Evolutionary conservation across 257 asterid species (phyloP).

Genomic region (Solanum sejunctum): DNA sequence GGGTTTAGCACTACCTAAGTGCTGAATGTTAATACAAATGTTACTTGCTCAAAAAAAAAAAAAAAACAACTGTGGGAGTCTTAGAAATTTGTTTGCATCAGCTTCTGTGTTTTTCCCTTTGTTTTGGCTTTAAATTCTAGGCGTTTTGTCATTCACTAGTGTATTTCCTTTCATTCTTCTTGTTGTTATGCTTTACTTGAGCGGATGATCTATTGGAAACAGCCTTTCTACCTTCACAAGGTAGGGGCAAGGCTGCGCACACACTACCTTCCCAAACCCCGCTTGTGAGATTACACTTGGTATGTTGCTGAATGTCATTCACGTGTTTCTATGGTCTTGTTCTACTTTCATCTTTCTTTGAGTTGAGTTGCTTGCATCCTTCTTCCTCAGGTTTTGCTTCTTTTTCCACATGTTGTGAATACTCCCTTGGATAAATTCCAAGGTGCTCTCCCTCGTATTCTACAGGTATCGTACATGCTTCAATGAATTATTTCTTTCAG

Average conservation of each 20-base stretch:
- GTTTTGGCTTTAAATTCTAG: not conserved
- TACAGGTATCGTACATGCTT: constrained; percentile 52
- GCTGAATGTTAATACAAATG: too few species aligned
- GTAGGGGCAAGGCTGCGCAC: not conserved
- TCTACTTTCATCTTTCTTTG: not conserved
- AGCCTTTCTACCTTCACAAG: not conserved
- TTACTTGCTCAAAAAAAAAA: too few species aligned
- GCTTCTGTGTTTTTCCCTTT: not conserved
- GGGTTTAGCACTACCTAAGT: too few species aligned
- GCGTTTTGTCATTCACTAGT: not conserved
- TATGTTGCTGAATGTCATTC: not conserved
- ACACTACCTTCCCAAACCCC: not conserved
- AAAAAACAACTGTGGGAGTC: too few species aligned
- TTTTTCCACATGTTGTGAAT: constrained; percentile 72
- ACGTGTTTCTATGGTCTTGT: not conserved
- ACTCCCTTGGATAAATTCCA: constrained; percentile 75
- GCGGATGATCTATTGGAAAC: not conserved
- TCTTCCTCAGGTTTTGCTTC: constrained; percentile 54
- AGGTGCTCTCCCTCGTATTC: constrained; percentile 58
- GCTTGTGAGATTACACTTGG: not conserved
- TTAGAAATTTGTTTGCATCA: not conserved
- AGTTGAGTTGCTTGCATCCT: constrained; percentile 3
- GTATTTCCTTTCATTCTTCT: not conserved
- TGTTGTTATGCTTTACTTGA: not conserved
- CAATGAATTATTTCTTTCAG: not conserved